Percentiles rank a stretch among this genome's conserved stretches.
These are phyloP conservation scores for Tetrapisispora pingtungensis DNA, from an alignment of 805 yeast genomes.

Conservation along the genomic window DNA sequence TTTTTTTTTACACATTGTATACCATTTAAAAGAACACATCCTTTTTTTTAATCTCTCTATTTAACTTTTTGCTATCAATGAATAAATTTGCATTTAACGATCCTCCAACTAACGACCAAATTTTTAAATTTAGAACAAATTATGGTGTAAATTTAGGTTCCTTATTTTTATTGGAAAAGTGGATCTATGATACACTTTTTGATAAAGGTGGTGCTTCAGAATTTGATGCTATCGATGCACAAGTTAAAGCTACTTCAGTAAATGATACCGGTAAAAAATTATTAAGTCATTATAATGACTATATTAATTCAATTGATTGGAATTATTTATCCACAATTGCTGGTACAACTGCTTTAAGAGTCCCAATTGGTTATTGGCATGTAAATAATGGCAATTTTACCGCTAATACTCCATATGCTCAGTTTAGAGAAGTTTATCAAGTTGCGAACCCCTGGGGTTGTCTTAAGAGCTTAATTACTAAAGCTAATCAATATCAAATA, in stretches of 20 bases:
- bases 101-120: conserved; percentile 29
- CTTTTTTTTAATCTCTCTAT: too few relatives aligned
- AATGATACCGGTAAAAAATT: conserved; percentile 44
- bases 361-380: conserved; percentile 90
- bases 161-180: conserved; percentile 68
- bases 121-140: conserved; percentile 53
- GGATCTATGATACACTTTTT: conserved; percentile 59
- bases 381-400: conserved; percentile 51
- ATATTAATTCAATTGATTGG: conserved; percentile 68
- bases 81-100: neutral
- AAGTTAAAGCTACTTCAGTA: conserved; percentile 39
- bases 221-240: conserved; percentile 54
- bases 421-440: conserved; percentile 46
- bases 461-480: conserved; percentile 44
- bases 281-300: conserved; percentile 58
- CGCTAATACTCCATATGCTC: conserved; percentile 52
- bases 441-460: conserved; percentile 55
- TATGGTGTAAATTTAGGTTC: conserved; percentile 85
- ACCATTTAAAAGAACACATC: too few relatives aligned
- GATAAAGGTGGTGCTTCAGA: conserved; percentile 55
- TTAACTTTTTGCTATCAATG: neutral
- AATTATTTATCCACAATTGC: conserved; percentile 47
- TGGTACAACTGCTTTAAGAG: conserved; percentile 71
- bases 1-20: neutral
- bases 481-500: conserved; percentile 53